Conservation (phyloP, 768 basidiomycete species). For the Sporobolomyces roseus region DNA sequence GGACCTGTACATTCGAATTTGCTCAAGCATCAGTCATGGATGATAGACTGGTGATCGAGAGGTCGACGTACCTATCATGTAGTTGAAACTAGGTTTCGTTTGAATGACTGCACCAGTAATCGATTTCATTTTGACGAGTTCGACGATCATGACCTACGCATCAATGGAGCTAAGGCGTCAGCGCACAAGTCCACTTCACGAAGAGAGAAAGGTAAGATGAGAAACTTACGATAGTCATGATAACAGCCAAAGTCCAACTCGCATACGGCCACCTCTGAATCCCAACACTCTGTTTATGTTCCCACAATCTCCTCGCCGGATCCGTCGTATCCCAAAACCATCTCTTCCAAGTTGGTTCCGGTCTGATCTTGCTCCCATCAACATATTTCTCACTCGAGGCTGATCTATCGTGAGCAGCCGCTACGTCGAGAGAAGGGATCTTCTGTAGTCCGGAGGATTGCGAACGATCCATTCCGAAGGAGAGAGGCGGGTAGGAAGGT, state of each 20-base stretch:
- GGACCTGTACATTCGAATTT: slow-evolving; percentile 54
- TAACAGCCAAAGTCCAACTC: slow-evolving; percentile 56
- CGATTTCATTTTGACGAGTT: slow-evolving; percentile 69
- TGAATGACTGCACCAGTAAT: slow-evolving; percentile 80
- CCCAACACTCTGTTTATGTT: slow-evolving; percentile 79
- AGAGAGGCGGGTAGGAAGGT: not conserved
- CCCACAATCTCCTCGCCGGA: slow-evolving; percentile 71
- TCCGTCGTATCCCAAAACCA: slow-evolving; percentile 46
- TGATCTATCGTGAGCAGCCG: slow-evolving; percentile 11
- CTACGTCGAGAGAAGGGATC: slow-evolving; percentile 37
- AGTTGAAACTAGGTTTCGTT: slow-evolving; percentile 76
- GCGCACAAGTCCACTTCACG: too few species aligned
- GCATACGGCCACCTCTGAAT: slow-evolving; percentile 74
- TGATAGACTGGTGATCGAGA: not conserved
- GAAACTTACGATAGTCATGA: slow-evolving; percentile 29
- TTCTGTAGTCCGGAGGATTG: slow-evolving; percentile 20
- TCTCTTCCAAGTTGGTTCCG: slow-evolving; percentile 28
- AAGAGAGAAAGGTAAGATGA: not conserved
- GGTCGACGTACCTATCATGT: slow-evolving; percentile 62
- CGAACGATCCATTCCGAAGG: not conserved
- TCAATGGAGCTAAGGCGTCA: not conserved
- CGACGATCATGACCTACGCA: slow-evolving; percentile 67
- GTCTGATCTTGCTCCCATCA: slow-evolving; percentile 14
- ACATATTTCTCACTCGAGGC: not conserved
- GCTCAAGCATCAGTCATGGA: not conserved